phyloP scores from a whole-genome alignment of 2,329 filamentous ascomycete genomes.

The Xylaria sp. region DNA sequence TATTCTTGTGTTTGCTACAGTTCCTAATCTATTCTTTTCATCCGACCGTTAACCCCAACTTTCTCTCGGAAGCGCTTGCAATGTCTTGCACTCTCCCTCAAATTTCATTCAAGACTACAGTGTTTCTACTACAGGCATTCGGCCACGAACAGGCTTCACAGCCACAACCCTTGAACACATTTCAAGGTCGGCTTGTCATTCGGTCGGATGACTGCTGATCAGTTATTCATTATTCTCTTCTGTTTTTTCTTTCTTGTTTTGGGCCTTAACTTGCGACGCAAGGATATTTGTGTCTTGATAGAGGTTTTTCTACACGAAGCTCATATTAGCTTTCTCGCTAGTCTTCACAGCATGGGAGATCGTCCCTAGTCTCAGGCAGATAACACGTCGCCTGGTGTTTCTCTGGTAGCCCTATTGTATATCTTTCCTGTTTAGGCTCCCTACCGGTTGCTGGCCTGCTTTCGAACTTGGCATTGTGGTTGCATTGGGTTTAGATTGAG shows the following conservation, averaged over 20 bases:
- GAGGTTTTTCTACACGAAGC: slow-evolving; percentile 12
- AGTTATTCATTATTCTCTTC: neutral
- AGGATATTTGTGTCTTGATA: slow-evolving; percentile 10
- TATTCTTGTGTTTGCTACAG: slow-evolving; percentile 28
- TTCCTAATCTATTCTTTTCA: slow-evolving; percentile 22
- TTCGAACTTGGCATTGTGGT: slow-evolving; percentile 26
- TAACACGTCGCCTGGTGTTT: slow-evolving; percentile 18
- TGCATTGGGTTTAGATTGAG: slow-evolving; percentile 39
- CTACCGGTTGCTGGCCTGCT: slow-evolving; percentile 11
- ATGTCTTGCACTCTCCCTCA: slow-evolving; percentile 36
- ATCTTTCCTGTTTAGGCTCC: slow-evolving; percentile 24
- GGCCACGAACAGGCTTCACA: slow-evolving; percentile 38
- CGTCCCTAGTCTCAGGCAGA: slow-evolving; percentile 1
- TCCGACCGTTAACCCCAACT: slow-evolving; percentile 18
- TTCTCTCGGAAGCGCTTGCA: slow-evolving; percentile 31
- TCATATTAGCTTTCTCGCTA: slow-evolving; percentile 13
- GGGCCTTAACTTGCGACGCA: slow-evolving; percentile 11
- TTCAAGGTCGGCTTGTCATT: neutral
- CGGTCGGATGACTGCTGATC: slow-evolving; percentile 19
- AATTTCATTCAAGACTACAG: slow-evolving; percentile 35
- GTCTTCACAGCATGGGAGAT: neutral
- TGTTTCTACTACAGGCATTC: slow-evolving; percentile 31
- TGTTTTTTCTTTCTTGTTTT: neutral
- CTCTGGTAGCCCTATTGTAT: slow-evolving; percentile 25
- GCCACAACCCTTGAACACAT: slow-evolving; percentile 3